Evolutionary conservation across 179 eudicot species (phyloP), one percentile per base, ranked within the genome.

Genomic region (Patellifolia procumbens): DNA sequence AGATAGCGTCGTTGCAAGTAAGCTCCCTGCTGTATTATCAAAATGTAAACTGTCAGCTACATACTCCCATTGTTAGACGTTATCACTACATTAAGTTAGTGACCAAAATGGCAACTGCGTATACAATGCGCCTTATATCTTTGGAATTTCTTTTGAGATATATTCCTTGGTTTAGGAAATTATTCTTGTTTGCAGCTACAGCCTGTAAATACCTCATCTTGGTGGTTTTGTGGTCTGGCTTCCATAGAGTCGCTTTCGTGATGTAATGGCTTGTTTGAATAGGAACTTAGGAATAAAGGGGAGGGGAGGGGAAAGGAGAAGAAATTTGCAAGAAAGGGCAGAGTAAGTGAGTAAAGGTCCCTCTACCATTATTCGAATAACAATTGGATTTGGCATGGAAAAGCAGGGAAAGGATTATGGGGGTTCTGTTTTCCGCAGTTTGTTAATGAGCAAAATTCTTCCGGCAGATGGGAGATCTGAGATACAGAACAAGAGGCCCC

Each of bases 1-100:
- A 91, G 80, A 75, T 92, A 70, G 76, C 82, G 20, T 77, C 83
- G 37, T 83, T 89, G 82, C 97, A 91, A 81, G 97, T 92, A 75
- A 78, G 89, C 65, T 20, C 49, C 1, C 1, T 48, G 16, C 32
- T 16, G 42, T 22, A 7, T 67, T 67, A 39, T 65, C 16, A 11
- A 37, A 11, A 20, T 37, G 64, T 26, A 3, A 16, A 37, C 15
- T 2, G 19, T 64, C 46, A 64, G 6, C 10, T 59, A 29, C 20
- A 24, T 43, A 35, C 51, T 67, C 10, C 2, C 35, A n/a, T 51
- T 69, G 42, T 32, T 17, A 19, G 13, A 4, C 2, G 7, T 43
- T 68, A 12, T 48, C 20, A 11, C 59, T 29, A 4, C 59, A 28
- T 43, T 26, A 46, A 55, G 1, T 52, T 3, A 15, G 37, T 31